These are phyloP conservation scores for Fusarium sarcochroum DNA, from an alignment of 2,329 filamentous ascomycete species.

Conservation along the genomic window DNA sequence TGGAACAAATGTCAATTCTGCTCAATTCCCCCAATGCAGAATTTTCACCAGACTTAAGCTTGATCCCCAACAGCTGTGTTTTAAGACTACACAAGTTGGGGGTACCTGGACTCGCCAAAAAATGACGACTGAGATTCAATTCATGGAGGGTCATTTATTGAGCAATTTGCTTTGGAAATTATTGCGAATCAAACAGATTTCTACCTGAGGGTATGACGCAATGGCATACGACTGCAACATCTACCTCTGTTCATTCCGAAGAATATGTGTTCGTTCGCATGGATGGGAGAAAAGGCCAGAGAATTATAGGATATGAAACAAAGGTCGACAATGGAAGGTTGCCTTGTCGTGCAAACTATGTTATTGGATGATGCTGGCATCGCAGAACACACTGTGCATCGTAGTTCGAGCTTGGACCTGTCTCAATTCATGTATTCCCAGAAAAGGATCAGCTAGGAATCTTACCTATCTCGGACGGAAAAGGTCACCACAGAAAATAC, in stretches of 20 bases:
- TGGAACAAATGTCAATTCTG: conserved; percentile 1
- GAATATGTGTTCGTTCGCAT: not conserved
- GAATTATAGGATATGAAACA: not conserved
- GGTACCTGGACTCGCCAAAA: not conserved
- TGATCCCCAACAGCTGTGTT: not conserved
- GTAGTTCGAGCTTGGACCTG: not conserved
- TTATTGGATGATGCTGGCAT: not conserved
- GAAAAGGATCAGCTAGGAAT: too few species aligned
- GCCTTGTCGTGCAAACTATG: not conserved
- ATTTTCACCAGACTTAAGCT: not conserved
- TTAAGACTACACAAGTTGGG: not conserved
- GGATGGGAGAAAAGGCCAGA: not conserved
- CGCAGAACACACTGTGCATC: not conserved
- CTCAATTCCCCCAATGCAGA: not conserved
- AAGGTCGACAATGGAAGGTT: not conserved
- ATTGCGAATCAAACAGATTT: not conserved
- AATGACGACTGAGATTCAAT: not conserved
- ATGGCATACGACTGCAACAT: not conserved
- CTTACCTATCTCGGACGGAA: not conserved
- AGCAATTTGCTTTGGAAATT: not conserved
- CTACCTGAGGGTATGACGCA: not conserved
- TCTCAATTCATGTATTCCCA: not conserved
- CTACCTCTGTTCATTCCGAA: not conserved
- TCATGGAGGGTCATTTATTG: not conserved
- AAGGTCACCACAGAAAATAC: not conserved